Evolutionary conservation across 768 basidiomycete species (phyloP).

Genomic region (Chalciporus piperatus): DNA sequence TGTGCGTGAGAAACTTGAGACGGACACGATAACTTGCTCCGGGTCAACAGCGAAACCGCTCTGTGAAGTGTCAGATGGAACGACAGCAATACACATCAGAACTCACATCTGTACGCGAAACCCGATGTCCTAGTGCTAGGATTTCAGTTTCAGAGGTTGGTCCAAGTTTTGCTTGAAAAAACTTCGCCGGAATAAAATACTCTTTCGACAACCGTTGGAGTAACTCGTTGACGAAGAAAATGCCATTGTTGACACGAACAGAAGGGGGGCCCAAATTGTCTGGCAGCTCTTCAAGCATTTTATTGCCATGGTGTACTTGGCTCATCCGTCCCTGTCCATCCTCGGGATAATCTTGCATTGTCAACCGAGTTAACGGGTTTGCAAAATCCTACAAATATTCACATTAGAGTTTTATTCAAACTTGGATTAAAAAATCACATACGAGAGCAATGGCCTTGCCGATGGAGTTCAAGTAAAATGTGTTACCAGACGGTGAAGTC

Average conservation of each 20-base stretch:
- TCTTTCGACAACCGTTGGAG: neutral
- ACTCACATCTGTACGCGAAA: no score
- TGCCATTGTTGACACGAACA: neutral
- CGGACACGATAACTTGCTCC: no score
- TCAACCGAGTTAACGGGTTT: neutral
- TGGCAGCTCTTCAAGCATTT: neutral
- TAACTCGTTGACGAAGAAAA: neutral
- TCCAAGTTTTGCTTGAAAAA: no score
- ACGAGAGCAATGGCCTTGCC: constrained; percentile 12
- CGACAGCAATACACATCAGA: no score
- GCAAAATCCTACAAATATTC: neutral
- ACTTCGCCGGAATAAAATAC: constrained; percentile 18
- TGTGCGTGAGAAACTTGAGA: no score
- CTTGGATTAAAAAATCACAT: neutral
- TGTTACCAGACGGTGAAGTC: constrained; percentile 18
- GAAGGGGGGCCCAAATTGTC: neutral
- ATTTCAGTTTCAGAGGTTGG: no score
- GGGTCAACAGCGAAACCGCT: no score
- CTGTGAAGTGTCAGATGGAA: no score
- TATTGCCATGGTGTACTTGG: neutral
- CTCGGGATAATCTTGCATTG: constrained; percentile 4
- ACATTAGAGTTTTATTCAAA: no score
- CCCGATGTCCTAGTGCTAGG: no score
- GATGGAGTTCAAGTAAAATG: constrained; percentile 25
- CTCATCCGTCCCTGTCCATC: neutral